phyloP scores from a whole-genome alignment of 176 grass and related monocot genomes.

The Hyparrhenia diplandra region DNA sequence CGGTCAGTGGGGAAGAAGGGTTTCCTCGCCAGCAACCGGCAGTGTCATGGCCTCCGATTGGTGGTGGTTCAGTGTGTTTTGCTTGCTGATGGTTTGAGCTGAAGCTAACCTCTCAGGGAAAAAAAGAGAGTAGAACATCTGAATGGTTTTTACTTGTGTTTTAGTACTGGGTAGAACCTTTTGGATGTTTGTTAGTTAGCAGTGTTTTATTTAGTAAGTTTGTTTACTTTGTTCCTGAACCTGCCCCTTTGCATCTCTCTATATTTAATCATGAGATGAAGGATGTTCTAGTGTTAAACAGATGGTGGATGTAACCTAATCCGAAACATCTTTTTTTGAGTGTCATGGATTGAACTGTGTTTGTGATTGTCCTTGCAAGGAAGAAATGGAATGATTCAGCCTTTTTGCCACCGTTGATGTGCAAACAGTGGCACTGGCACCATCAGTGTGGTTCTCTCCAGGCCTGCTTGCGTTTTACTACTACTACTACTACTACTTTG shows the following conservation, averaged over 20 bases:
- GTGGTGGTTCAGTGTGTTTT: slow-evolving; percentile 33
- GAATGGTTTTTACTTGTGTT: slow-evolving; percentile 6
- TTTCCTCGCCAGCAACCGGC: slow-evolving; percentile 6
- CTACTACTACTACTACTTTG: background rate
- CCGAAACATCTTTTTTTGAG: slow-evolving; percentile 33
- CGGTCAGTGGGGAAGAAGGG: slow-evolving; percentile 9
- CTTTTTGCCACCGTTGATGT: slow-evolving; percentile 7
- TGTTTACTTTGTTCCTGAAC: background rate
- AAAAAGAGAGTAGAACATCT: background rate
- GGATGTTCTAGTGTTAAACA: slow-evolving; percentile 9
- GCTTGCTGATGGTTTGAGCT: slow-evolving; percentile 22
- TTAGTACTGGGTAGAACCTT: slow-evolving; percentile 7
- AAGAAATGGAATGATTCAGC: slow-evolving; percentile 26
- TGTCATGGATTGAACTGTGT: slow-evolving; percentile 17
- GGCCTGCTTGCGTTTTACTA: slow-evolving; percentile 31
- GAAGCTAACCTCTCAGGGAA: background rate
- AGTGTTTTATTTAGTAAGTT: background rate
- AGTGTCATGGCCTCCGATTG: slow-evolving; percentile 25
- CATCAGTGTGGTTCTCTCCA: slow-evolving; percentile 32
- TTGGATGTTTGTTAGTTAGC: background rate
- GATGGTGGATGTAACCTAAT: slow-evolving; percentile 28
- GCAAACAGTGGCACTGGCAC: background rate
- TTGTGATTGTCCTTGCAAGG: slow-evolving; percentile 20
- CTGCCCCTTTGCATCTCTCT: slow-evolving; percentile 27
- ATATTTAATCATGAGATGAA: slow-evolving; percentile 41